These are phyloP conservation scores for Astragalus membranaceus DNA, from an alignment of 306 rosid genomes.

Conservation along the genomic window DNA sequence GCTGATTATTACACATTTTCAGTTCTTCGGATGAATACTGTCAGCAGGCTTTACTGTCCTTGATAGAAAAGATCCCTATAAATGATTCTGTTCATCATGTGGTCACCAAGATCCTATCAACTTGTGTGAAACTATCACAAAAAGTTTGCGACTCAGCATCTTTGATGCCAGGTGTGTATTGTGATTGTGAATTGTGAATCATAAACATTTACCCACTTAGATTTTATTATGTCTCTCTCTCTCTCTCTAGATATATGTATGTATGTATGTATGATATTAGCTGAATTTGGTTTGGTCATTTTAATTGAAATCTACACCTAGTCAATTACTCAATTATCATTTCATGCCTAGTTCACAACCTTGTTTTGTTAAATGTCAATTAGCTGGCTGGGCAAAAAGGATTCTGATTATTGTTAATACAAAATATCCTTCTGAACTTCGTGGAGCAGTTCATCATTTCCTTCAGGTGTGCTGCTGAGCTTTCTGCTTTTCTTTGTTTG, in stretches of 20 bases:
- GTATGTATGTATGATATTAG: neutral
- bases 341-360: constrained; percentile 14
- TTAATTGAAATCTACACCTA: neutral
- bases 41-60: constrained; percentile 53
- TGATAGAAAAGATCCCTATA: constrained; percentile 58
- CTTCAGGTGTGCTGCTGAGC: constrained; percentile 45
- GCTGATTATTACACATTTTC: constrained; percentile 33
- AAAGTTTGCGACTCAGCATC: constrained; percentile 35
- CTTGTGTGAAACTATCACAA: constrained; percentile 54
- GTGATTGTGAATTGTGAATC: constrained; percentile 7
- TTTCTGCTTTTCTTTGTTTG: constrained; percentile 3
- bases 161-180: constrained; percentile 48
- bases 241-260: neutral
- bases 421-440: constrained; percentile 72
- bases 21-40: constrained; percentile 62
- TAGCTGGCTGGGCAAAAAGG: constrained; percentile 75
- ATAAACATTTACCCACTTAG: neutral
- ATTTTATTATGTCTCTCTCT: neutral
- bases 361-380: constrained; percentile 21
- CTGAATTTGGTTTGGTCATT: neutral
- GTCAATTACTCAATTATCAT: neutral
- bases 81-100: constrained; percentile 44
- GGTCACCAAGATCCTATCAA: constrained; percentile 50
- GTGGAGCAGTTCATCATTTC: constrained; percentile 61
- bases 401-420: constrained; percentile 47